Conservation (phyloP, 1,284 basidiomycete genomes). For the Apiotrichum mycotoxinovorans region DNA sequence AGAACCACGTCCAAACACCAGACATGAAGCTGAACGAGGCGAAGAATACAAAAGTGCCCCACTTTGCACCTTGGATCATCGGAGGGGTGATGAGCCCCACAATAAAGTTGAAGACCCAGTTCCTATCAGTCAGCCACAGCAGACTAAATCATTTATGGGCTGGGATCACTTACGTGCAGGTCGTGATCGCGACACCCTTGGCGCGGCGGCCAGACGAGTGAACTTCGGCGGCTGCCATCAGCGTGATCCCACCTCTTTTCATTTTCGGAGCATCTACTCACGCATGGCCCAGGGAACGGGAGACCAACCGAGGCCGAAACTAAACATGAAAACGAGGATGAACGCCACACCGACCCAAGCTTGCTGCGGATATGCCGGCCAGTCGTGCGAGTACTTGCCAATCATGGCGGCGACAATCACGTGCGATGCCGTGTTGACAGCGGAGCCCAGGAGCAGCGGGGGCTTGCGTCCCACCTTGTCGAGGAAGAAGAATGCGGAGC, state of each 20-base stretch:
- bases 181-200: conserved; percentile 12
- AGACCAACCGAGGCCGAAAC: conserved; percentile 2
- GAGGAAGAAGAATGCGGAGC: conserved; percentile 36
- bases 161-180: conserved; percentile 7
- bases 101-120: conserved; percentile 16
- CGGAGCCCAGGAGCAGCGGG: conserved; percentile 27
- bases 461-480: conserved; percentile 39
- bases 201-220: conserved; percentile 8
- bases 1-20: conserved; percentile 21
- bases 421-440: conserved; percentile 15
- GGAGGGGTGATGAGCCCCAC: conserved; percentile 29
- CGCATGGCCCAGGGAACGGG: conserved; percentile 16
- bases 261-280: too few species aligned
- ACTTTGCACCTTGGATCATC: conserved; percentile 17
- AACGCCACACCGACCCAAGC: conserved; percentile 16
- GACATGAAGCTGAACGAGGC: conserved; percentile 19
- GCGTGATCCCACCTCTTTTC: too few species aligned
- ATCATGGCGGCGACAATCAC: conserved; percentile 28
- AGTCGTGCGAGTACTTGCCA: conserved; percentile 19
- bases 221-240: conserved; percentile 7
- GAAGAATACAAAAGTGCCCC: conserved; percentile 31
- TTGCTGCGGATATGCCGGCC: conserved; percentile 14
- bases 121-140: neutral
- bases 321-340: conserved; percentile 2
- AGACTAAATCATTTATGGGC: too few species aligned